Base-by-base conservation (phyloP, 2,329 filamentous ascomycete genomes). In the Sclerotinia borealis region DNA sequence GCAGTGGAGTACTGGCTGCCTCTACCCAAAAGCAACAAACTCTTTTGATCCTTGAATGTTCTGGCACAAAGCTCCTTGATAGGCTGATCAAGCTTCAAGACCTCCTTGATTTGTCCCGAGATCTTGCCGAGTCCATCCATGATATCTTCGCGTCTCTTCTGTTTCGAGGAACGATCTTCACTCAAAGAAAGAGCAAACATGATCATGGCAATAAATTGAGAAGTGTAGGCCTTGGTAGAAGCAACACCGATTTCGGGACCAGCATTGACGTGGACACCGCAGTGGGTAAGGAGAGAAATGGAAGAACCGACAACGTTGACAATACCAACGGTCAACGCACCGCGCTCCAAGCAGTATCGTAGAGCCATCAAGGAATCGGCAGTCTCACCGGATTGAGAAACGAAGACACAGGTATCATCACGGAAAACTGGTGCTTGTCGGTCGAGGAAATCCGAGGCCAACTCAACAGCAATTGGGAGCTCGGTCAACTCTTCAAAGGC, bases 221-320 rank as follows among this genome's bases (percentile, higher is more conserved):
- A 98, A 17, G 95, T 99, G 81, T 99, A 99, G 45, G 95, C 95
- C 84, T 99, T 99, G 78, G 95, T 99, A 52, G 93, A 98, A 65
- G 95, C 95, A 69, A 99, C 95, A 87, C 95, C 95, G 68, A 99
- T 98, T 79, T 99, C 95, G 61, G 95, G 95, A 63, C 95, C 95
- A 70, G 95, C 95, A 79, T 99, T 99, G 83, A 99, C 93, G 83
- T 99, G 95, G 63, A 99, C 95, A 92, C 95, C 95, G 74, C 95
- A 99, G 85, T 99, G 95, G 68, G 95, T 99, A 74, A 99, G 89
- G 72, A 99, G 89, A 52, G 95, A 99, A 79, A 99, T 99, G 75
- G 93, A 97, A 63, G 95, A 98, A 73, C 95, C 95, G 73, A 99
- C 95, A 66, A 96, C 92, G 81, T 99, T 99, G 79, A 99, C 95